Evolutionary conservation across 176 grass and related monocot genomes (phyloP), one percentile per base, ranked within the genome.

Genomic region (Oryza meyeriana): DNA sequence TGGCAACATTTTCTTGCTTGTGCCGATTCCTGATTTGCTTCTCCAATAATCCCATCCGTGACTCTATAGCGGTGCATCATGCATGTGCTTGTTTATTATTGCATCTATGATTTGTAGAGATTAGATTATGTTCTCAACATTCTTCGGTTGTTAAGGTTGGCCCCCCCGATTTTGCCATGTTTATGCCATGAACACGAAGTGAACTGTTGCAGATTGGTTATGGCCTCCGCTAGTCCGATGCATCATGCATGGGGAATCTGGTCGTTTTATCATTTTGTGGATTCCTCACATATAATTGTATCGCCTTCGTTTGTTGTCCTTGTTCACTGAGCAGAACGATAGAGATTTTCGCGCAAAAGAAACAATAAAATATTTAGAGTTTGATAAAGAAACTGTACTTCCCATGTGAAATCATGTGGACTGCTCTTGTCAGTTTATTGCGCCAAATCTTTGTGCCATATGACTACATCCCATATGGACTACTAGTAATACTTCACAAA

Each of bases 381-480:
- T 67, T 66, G 61, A 39, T 40, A 67, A 74, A 76, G 47, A 38
- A 77, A 71, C 22, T 20, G 72, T 18, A 77, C 25, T 72, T 72
- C 82, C 77, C 88, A 85, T 89, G 83, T 77, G 87, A 85, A 85
- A 85, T 75, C 87, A 82, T 77, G 66, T 71, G 78, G 1, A 59
- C 42, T 61, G 50, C 50, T 11, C 61, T 30, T 61, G 78, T 38
- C 36, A 45, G 59, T 68, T 18, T 25, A 36, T 67, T 57, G n/a
- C 13, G 61, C 78, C 44, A 86, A 78, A 82, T 86, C 83, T 82
- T 83, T 62, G 75, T 62, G 47, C 30, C 71, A 76, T 81, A 80
- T 69, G 18, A 47, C 71, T 28, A 25, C 11, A 59, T 25, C 55
- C 10, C 22, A 59, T 5, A 59, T 59, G 55, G 9, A 25, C 22